phyloP scores from a whole-genome alignment of 768 basidiomycete genomes.

The Sporobolomyces phaffii region DNA sequence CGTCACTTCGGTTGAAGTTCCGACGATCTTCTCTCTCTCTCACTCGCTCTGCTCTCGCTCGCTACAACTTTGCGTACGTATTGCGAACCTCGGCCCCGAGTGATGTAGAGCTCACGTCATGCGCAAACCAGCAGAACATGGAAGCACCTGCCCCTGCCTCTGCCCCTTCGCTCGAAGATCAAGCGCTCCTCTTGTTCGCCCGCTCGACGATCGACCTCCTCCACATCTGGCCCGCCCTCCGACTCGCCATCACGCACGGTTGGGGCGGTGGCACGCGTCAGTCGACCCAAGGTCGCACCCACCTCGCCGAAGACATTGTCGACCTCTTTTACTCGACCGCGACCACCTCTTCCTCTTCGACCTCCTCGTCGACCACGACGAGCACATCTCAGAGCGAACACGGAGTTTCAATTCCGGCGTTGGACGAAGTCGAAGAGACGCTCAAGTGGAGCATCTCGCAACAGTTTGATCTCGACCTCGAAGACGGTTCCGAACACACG shows the following conservation, averaged over 20 bases:
- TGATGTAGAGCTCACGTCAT: too few relatives aligned
- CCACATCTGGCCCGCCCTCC: conserved; percentile 74
- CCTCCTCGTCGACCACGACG: background rate
- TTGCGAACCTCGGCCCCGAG: too few relatives aligned
- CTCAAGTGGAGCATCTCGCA: conserved; percentile 77
- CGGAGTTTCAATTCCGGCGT: conserved; percentile 53
- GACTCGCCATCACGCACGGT: conserved; percentile 71
- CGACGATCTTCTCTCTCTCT: too few relatives aligned
- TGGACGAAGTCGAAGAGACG: conserved; percentile 70
- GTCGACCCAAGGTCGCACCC: conserved; percentile 45
- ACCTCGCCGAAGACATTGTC: conserved; percentile 54
- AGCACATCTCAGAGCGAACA: conserved; percentile 12
- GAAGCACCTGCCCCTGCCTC: background rate
- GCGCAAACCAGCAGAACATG: too few relatives aligned
- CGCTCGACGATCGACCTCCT: conserved; percentile 78
- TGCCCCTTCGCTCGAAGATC: conserved; percentile 4
- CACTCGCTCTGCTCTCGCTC: too few relatives aligned
- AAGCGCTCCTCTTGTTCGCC: conserved; percentile 61
- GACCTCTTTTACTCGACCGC: conserved; percentile 59
- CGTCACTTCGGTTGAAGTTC: too few relatives aligned
- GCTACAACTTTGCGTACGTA: too few relatives aligned
- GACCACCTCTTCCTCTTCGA: conserved; percentile 20
- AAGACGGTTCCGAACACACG: conserved; percentile 72
- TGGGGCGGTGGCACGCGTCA: conserved; percentile 73
- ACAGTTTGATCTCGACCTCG: conserved; percentile 75